Evolutionary conservation across 208 protist species (phyloP).

Genomic region (Strigomonas galati): DNA sequence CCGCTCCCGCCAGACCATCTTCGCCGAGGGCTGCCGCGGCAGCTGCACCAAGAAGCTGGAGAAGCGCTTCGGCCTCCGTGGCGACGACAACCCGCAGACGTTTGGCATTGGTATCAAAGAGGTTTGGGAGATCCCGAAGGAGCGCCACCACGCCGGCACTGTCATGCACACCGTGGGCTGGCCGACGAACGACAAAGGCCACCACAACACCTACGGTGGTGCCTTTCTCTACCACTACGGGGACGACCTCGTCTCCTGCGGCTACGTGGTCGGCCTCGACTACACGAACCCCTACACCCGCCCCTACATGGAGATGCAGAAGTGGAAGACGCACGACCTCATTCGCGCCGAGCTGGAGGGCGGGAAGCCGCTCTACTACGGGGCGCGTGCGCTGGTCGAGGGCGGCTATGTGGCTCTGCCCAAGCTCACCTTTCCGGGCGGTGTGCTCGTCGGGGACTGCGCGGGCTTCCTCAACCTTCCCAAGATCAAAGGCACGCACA

Average conservation of each 20-base stretch:
- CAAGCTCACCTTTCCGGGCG: constrained; percentile 94
- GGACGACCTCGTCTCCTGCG: constrained; percentile 86
- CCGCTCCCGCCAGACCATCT: constrained; percentile 93
- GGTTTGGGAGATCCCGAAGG: constrained; percentile 94
- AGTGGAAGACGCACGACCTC: constrained; percentile 92
- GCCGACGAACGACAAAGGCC: constrained; percentile 84
- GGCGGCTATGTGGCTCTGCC: constrained; percentile 95
- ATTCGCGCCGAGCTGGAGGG: constrained; percentile 83
- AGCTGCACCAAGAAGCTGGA: constrained; percentile 93
- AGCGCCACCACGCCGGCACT: constrained; percentile 79
- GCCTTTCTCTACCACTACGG: constrained; percentile 97
- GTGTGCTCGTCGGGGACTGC: constrained; percentile 93
- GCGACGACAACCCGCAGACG: constrained; percentile 77
- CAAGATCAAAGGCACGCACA: constrained; percentile 98
- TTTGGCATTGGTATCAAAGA: constrained; percentile 98
- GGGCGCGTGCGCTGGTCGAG: constrained; percentile 95
- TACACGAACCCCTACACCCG: constrained; percentile 96
- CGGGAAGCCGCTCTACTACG: constrained; percentile 92
- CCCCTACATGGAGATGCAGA: constrained; percentile 97
- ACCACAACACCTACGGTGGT: constrained; percentile 94
- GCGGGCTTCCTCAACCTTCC: constrained; percentile 98
- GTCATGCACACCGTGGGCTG: constrained; percentile 96
- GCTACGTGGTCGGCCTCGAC: constrained; percentile 97
- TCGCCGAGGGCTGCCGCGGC: constrained; percentile 97
- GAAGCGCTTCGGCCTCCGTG: constrained; percentile 83